phyloP scores from a whole-genome alignment of 768 basidiomycete species.

The Russula compacta region DNA sequence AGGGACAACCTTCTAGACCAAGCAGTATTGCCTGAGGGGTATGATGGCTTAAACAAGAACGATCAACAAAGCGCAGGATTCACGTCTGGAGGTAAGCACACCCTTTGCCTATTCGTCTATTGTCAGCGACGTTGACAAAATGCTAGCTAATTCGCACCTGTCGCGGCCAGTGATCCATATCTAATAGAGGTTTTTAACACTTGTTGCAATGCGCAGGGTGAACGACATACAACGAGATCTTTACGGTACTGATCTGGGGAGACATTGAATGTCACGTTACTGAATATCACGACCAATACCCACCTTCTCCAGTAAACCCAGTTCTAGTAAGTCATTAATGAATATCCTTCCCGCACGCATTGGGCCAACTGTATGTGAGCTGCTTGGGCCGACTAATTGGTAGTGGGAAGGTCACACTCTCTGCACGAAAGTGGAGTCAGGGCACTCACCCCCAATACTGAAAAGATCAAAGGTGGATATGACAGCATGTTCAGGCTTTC shows the following conservation, averaged over 20 bases:
- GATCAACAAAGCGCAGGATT: background rate
- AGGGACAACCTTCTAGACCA: constrained; percentile 52
- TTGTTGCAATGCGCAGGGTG: background rate
- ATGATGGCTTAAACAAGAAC: constrained; percentile 49
- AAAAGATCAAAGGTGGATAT: constrained; percentile 92
- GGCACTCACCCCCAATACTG: constrained; percentile 68
- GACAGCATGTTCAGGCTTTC: constrained; percentile 63
- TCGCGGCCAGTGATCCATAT: constrained; percentile 90
- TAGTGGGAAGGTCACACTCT: background rate
- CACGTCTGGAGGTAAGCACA: constrained; percentile 27
- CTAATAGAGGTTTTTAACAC: constrained; percentile 29
- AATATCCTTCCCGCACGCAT: constrained; percentile 93
- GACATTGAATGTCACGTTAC: background rate
- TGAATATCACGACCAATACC: constrained; percentile 4
- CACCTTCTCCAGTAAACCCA: constrained; percentile 63
- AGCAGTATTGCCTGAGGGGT: constrained; percentile 82
- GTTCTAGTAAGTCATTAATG: constrained; percentile 60
- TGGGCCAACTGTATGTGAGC: constrained; percentile 65
- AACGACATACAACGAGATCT: constrained; percentile 65
- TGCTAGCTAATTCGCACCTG: constrained; percentile 39
- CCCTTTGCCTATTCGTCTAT: constrained; percentile 56
- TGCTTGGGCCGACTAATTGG: constrained; percentile 43
- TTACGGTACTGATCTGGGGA: constrained; percentile 62
- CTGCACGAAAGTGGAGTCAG: background rate
- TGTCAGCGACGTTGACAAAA: constrained; percentile 1